A percentile compares a stretch with the other conserved stretches of the same genome.
These are phyloP conservation scores for Chalaropsis thielavioides DNA, from an alignment of 2,329 filamentous ascomycete species.

Conservation along the genomic window DNA sequence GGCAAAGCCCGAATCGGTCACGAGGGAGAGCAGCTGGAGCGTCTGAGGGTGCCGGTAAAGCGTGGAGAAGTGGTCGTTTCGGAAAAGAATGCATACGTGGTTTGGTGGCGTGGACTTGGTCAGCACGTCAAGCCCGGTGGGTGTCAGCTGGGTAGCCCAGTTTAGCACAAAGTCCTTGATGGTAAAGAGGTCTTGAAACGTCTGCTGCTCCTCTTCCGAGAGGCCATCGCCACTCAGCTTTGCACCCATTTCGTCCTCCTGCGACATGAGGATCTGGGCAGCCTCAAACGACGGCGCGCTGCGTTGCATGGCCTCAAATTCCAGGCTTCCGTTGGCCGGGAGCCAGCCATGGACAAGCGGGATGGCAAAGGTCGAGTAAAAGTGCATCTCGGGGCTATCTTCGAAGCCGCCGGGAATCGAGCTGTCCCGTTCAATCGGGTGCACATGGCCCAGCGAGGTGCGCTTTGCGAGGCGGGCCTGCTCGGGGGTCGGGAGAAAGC, in stretches of 20 bases:
- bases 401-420: slow-evolving; percentile 62
- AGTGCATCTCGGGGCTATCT: slow-evolving; percentile 70
- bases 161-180: slow-evolving; percentile 71
- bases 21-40: slow-evolving; percentile 61
- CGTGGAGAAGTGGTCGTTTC: slow-evolving; percentile 95
- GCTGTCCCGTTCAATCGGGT: slow-evolving; percentile 35
- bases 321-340: slow-evolving; percentile 50
- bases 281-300: slow-evolving; percentile 81
- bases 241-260: slow-evolving; percentile 74
- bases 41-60: slow-evolving; percentile 76
- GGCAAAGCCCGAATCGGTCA: slow-evolving; percentile 86
- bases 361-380: slow-evolving; percentile 80
- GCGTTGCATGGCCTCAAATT: slow-evolving; percentile 54
- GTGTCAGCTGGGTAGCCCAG: slow-evolving; percentile 77
- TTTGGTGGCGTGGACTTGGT: slow-evolving; percentile 56
- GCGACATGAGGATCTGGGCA: slow-evolving; percentile 74
- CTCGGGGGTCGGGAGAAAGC: slow-evolving; percentile 52
- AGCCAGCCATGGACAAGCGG: slow-evolving; percentile 91
- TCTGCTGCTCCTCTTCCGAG: slow-evolving; percentile 56
- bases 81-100: slow-evolving; percentile 77
- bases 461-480: slow-evolving; percentile 34
- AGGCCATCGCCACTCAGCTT: slow-evolving; percentile 52
- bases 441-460: slow-evolving; percentile 38
- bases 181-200: slow-evolving; percentile 67
- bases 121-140: slow-evolving; percentile 64